Percentiles rank a stretch among this genome's conserved stretches.
These are phyloP conservation scores for Nannochloropsis gaditana DNA, from an alignment of 108 stramenopile genomes.

Conservation along the genomic window DNA sequence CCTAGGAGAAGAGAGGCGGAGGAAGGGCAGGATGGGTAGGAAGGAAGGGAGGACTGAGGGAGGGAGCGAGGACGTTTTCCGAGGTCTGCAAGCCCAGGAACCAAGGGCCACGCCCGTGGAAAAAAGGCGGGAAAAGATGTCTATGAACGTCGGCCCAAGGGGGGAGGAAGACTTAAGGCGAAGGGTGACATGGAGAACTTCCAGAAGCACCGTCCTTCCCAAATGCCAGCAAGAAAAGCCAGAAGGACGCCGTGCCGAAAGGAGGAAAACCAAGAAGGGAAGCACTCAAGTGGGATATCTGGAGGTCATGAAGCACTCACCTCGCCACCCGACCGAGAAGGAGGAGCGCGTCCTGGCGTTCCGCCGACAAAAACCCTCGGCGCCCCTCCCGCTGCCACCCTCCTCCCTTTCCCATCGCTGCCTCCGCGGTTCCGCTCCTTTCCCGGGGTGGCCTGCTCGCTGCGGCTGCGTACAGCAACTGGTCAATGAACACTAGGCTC, in stretches of 20 bases:
- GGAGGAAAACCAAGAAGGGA: not conserved
- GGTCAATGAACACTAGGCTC: not conserved
- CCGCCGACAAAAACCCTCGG: not conserved
- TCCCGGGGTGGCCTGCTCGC: not conserved
- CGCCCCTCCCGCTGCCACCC: no score
- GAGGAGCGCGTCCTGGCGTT: not conserved
- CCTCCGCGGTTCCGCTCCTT: no score
- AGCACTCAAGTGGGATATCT: not conserved
- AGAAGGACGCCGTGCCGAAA: not conserved
- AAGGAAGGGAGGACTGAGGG: not conserved
- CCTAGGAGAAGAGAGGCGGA: not conserved
- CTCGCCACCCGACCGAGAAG: not conserved
- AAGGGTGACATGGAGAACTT: no score
- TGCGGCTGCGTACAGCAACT: not conserved
- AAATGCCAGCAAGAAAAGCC: no score
- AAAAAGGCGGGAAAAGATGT: not conserved
- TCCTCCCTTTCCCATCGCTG: no score
- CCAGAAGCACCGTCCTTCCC: no score
- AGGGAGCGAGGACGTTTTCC: not conserved
- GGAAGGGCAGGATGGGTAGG: not conserved
- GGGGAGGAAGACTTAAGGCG: not conserved
- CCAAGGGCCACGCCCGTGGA: not conserved
- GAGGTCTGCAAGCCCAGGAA: not conserved
- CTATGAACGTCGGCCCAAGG: not conserved
- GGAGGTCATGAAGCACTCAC: not conserved